Base-by-base conservation (phyloP, 1,284 basidiomycete species). In the Malassezia nana region DNA sequence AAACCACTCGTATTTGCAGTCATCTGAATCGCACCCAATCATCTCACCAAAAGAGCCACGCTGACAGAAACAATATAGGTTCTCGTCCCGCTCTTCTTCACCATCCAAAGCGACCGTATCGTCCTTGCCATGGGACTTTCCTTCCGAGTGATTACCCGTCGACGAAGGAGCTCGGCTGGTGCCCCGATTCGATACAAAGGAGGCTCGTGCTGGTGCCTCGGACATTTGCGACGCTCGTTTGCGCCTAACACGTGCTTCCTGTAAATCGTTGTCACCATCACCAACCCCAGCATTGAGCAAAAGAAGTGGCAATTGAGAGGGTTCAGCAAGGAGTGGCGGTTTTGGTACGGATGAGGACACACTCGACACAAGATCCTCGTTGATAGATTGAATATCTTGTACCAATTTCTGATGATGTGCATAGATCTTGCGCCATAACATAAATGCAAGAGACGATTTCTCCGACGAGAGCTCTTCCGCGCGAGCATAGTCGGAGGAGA, bases 1-100 rank as follows among this genome's bases (percentile, higher is more conserved):
- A 59, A 73, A 73, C 71, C 71, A 73, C 53, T 73, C 69, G 32
- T 51, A 63, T 48, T 64, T 66, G 61, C 69, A 73, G 39, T 69
- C 66, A 16, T 62, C 64, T 35, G 62, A 62, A 55, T 66, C 62
- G 53, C 63, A 67, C 43, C 62, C 60, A 46, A 66, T 66, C 65
- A 69, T 66, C 57, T 73, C 71, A 18, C 71, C 71, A 25, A 70
- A 73, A 8, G 69, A 72, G 2, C 66, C 65, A 2, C 66, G 58
- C 57, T 72, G 71, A 44, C 71, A 73, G 62, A 66, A 67, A 42
- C 71, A 73, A 61, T 73, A 73, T 2, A 66, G 60, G 42, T 64
- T 66, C 46, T 72, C 67, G 52, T 73, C 71, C 26, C 62, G 56
- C 31, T 66, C 64, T 12, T 59, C 60, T 12, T 59, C 62, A 3